Evolutionary conservation across 164 flowering plant species (phyloP).

Genomic region (Vitis rotundifolia): DNA sequence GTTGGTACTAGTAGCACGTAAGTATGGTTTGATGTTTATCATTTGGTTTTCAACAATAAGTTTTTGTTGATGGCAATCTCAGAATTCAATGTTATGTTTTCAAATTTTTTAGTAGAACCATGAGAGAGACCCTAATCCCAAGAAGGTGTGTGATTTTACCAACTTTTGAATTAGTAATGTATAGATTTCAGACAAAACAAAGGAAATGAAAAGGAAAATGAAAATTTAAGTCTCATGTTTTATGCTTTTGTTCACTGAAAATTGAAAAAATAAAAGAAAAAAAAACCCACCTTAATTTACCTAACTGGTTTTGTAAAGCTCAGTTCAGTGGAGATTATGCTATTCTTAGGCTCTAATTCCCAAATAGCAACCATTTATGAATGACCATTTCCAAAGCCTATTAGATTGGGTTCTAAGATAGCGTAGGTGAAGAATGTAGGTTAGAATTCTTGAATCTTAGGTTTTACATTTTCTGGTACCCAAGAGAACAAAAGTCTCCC

Average conservation of each 20-base stretch:
- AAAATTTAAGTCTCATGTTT: not conserved
- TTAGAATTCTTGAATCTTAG: too few relatives aligned
- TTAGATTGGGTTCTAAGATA: too few relatives aligned
- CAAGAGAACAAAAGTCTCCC: too few relatives aligned
- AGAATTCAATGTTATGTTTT: not conserved
- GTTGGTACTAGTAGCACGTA: slow-evolving; percentile 16
- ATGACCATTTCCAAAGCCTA: too few relatives aligned
- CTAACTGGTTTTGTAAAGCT: not conserved
- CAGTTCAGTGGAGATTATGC: too few relatives aligned
- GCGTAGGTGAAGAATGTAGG: too few relatives aligned
- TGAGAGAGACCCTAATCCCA: slow-evolving; percentile 4
- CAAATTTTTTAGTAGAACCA: slow-evolving; percentile 4
- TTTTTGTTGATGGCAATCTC: not conserved
- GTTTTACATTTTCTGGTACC: too few relatives aligned
- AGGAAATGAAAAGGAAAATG: not conserved
- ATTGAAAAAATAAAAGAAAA: not conserved
- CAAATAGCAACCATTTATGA: too few relatives aligned
- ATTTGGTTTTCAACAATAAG: not conserved
- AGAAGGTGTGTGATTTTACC: slow-evolving; percentile 12
- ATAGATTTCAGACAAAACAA: not conserved
- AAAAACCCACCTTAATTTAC: not conserved
- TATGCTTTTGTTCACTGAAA: not conserved
- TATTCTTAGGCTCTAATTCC: too few relatives aligned
- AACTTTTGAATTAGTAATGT: not conserved
- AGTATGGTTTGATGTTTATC: slow-evolving; percentile 1